Conservation (phyloP, 2,329 filamentous ascomycete genomes). For the Colletotrichum siamense region DNA sequence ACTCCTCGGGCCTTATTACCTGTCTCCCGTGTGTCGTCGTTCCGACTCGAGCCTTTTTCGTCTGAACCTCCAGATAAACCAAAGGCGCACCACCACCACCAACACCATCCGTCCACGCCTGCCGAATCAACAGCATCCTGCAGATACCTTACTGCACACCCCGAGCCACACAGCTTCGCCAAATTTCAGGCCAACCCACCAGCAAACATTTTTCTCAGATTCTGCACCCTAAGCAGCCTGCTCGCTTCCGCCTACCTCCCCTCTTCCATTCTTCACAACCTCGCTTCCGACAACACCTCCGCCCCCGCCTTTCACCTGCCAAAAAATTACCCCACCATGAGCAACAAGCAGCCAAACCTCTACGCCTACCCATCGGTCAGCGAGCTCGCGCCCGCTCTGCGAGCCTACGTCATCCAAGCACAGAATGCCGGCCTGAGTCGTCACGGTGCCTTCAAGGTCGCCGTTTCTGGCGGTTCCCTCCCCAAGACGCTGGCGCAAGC, state of each 20-base stretch:
- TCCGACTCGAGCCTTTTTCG: constrained; percentile 8
- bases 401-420: constrained; percentile 80
- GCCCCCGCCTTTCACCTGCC: constrained; percentile 10
- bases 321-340: constrained; percentile 34
- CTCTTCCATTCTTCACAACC: constrained; percentile 8
- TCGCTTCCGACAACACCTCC: constrained; percentile 13
- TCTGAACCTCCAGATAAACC: constrained; percentile 13
- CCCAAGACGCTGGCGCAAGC: constrained; percentile 87
- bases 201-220: neutral
- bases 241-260: neutral
- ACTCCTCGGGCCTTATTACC: constrained; percentile 12
- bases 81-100: neutral
- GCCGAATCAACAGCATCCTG: neutral
- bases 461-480: constrained; percentile 91
- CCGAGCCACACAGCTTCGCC: neutral
- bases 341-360: constrained; percentile 71
- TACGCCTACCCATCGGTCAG: constrained; percentile 78
- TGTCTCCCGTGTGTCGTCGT: neutral
- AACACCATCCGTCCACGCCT: neutral
- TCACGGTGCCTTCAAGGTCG: constrained; percentile 87
- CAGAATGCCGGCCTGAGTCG: constrained; percentile 82
- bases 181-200: constrained; percentile 1
- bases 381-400: constrained; percentile 77
- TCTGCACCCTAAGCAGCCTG: neutral
- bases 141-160: neutral